Conservation (phyloP, 1,284 basidiomycete species). For the Austropuccinia psidii region DNA sequence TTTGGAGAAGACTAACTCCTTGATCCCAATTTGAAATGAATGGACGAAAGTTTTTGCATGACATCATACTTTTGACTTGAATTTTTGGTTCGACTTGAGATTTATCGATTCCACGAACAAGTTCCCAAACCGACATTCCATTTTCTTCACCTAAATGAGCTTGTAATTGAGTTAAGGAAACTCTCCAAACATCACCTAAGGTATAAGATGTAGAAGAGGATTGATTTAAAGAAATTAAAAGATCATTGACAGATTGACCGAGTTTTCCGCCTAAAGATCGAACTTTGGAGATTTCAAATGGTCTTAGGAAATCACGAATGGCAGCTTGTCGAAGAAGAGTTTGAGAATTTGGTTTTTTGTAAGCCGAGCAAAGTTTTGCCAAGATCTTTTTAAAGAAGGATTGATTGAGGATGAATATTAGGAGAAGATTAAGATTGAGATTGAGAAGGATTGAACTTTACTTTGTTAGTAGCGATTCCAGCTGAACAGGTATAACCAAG, state of each 20-base stretch:
- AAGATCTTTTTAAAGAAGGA: slow-evolving; percentile 41
- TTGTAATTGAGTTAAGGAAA: slow-evolving; percentile 66
- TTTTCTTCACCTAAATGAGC: slow-evolving; percentile 71
- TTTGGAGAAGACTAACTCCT: slow-evolving; percentile 48
- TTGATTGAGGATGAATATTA: neutral
- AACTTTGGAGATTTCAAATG: slow-evolving; percentile 88
- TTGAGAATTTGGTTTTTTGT: slow-evolving; percentile 77
- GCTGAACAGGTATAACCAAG: slow-evolving; percentile 93
- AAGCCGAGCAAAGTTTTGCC: slow-evolving; percentile 69
- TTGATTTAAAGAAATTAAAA: neutral
- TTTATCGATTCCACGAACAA: slow-evolving; percentile 55
- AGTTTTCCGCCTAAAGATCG: slow-evolving; percentile 92
- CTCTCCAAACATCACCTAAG: slow-evolving; percentile 44
- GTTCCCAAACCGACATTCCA: slow-evolving; percentile 50
- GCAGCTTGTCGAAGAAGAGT: slow-evolving; percentile 73
- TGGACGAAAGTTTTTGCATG: slow-evolving; percentile 78
- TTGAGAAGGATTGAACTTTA: slow-evolving; percentile 32
- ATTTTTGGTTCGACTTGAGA: slow-evolving; percentile 72
- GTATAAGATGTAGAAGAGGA: neutral
- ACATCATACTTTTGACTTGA: slow-evolving; percentile 79
- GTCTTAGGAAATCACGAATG: slow-evolving; percentile 69
- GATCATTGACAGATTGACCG: slow-evolving; percentile 69
- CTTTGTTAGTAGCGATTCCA: slow-evolving; percentile 27
- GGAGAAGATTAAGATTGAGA: slow-evolving; percentile 10
- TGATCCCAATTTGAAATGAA: slow-evolving; percentile 64